phyloP scores from a whole-genome alignment of 176 grass and related monocot species.

The Eremochloa ophiuroides region DNA sequence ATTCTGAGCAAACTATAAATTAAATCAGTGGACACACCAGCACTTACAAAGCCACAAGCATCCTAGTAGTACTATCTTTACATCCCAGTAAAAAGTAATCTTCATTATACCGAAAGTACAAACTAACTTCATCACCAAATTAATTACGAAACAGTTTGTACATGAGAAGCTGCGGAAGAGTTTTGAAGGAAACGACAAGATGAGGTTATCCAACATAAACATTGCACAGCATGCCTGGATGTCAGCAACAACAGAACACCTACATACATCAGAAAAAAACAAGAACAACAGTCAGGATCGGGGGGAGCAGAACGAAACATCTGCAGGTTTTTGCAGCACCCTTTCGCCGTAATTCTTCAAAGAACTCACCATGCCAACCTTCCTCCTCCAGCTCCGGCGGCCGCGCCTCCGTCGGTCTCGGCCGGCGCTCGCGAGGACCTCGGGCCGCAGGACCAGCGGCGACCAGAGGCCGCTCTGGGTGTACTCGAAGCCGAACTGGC shows the following conservation, averaged over 20 bases:
- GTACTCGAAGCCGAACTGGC: slow-evolving; percentile 85
- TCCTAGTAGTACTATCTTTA: background rate
- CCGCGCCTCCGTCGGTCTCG: background rate
- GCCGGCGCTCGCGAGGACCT: slow-evolving; percentile 19
- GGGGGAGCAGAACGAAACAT: background rate
- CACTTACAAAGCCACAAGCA: background rate
- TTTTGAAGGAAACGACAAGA: background rate
- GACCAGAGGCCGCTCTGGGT: slow-evolving; percentile 80
- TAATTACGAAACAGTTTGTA: background rate
- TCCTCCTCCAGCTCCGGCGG: slow-evolving; percentile 31
- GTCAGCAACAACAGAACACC: slow-evolving; percentile 52
- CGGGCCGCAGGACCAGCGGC: slow-evolving; percentile 51
- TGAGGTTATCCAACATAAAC: background rate
- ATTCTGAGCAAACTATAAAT: no score
- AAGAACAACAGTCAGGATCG: slow-evolving; percentile 1
- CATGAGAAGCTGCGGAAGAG: background rate
- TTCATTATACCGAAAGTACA: background rate
- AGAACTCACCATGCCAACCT: slow-evolving; percentile 21
- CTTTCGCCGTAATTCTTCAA: background rate
- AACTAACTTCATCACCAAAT: background rate
- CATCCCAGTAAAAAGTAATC: background rate
- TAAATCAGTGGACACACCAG: background rate
- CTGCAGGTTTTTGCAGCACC: background rate
- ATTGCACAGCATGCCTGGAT: background rate
- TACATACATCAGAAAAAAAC: slow-evolving; percentile 10